Evolutionary conservation across 176 grass and related monocot genomes (phyloP).

Genomic region (Tillandsia fasciculata): DNA sequence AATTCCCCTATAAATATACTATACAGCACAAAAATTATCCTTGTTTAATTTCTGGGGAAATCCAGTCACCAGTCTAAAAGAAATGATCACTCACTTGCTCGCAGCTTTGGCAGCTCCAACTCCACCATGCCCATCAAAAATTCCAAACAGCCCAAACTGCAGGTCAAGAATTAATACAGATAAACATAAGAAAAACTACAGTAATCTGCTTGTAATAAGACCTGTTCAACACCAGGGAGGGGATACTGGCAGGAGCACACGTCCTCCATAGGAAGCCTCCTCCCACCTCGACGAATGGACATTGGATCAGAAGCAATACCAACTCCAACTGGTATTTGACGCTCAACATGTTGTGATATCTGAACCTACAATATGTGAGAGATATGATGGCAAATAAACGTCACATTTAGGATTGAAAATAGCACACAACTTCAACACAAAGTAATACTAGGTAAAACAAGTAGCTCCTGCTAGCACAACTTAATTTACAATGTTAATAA

Average conservation of each 20-base stretch:
- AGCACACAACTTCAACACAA: too few species aligned
- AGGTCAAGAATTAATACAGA: slow-evolving; percentile 17
- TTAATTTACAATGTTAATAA: too few species aligned
- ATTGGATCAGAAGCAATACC: slow-evolving; percentile 80
- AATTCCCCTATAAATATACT: too few species aligned
- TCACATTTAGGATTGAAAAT: background rate
- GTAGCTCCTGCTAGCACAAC: too few species aligned
- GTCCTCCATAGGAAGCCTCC: slow-evolving; percentile 70
- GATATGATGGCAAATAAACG: background rate
- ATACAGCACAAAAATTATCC: too few species aligned
- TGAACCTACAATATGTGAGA: slow-evolving; percentile 30
- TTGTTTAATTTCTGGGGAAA: too few species aligned
- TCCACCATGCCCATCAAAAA: slow-evolving; percentile 89
- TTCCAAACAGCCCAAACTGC: slow-evolving; percentile 75
- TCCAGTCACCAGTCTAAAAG: too few species aligned
- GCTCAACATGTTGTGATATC: slow-evolving; percentile 43
- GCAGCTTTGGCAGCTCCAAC: slow-evolving; percentile 63
- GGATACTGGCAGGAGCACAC: slow-evolving; percentile 58
- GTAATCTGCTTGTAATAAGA: slow-evolving; percentile 9
- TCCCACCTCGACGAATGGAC: slow-evolving; percentile 48
- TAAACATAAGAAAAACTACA: slow-evolving; percentile 1
- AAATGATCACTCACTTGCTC: slow-evolving; percentile 44
- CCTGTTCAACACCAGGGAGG: slow-evolving; percentile 50
- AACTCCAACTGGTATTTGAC: slow-evolving; percentile 37
- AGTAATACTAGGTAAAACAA: too few species aligned